phyloP scores from a whole-genome alignment of 192 early-diverging fungal genomes.

The Dissophora ornata region DNA sequence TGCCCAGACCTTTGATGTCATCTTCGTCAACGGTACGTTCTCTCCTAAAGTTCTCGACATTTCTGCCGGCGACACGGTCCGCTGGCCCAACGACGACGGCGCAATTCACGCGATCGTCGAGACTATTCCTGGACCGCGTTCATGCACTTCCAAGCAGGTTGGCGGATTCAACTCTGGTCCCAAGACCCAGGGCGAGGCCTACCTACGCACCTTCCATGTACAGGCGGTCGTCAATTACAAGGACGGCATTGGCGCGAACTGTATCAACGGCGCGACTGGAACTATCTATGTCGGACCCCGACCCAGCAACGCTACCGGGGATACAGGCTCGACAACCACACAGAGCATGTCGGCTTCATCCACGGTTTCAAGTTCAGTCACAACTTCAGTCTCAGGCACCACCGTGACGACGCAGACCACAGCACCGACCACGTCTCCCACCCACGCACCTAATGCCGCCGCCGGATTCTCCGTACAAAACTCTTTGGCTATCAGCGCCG shows the following conservation, averaged over 20 bases:
- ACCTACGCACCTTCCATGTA: constrained; percentile 16
- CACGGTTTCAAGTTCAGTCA: not conserved
- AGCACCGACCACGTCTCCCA: not conserved
- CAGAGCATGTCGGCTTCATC: not conserved
- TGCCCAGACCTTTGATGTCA: constrained; percentile 40
- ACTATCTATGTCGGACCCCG: constrained; percentile 33
- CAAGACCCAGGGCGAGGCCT: constrained; percentile 27
- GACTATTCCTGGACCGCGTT: constrained; percentile 19
- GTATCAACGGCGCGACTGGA: constrained; percentile 15
- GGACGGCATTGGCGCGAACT: constrained; percentile 45
- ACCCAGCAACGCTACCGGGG: not conserved
- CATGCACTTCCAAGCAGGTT: constrained; percentile 17
- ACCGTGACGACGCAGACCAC: not conserved
- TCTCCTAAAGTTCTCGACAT: constrained; percentile 21
- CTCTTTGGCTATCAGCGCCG: constrained; percentile 12
- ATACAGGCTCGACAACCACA: not conserved
- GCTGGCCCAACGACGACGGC: constrained; percentile 40
- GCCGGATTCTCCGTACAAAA: constrained; percentile 6
- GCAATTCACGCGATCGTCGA: constrained; percentile 38
- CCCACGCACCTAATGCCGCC: constrained; percentile 4
- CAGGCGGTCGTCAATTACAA: constrained; percentile 32
- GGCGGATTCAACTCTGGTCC: constrained; percentile 49
- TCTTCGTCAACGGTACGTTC: constrained; percentile 15
- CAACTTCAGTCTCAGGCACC: not conserved
- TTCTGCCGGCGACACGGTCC: constrained; percentile 35